Evolutionary conservation across 1,284 basidiomycete species (phyloP).

Genomic region (Trametes hirsuta): DNA sequence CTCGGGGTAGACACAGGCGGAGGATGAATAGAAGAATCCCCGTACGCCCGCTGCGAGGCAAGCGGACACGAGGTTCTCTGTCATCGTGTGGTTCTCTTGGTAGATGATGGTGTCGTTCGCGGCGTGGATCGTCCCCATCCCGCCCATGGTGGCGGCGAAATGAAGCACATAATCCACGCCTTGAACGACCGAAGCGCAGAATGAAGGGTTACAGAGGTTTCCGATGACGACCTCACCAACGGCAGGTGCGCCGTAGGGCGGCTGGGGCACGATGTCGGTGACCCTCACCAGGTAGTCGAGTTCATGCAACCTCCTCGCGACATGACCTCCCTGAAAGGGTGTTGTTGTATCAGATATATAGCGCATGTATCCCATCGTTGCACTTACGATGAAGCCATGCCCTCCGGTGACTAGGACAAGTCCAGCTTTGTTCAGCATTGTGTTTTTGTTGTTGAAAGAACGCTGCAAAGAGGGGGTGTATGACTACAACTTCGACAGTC

Average conservation of each 20-base stretch:
- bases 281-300: constrained; percentile 44
- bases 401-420: constrained; percentile 56
- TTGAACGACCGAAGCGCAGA: constrained; percentile 42
- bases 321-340: constrained; percentile 50
- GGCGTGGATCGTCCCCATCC: constrained; percentile 61
- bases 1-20: constrained; percentile 60
- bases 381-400: constrained; percentile 58
- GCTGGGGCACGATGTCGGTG: constrained; percentile 41
- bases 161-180: constrained; percentile 52
- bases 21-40: constrained; percentile 58
- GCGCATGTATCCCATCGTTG: not conserved
- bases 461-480: not conserved
- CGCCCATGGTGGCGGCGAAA: constrained; percentile 63
- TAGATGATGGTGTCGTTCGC: constrained; percentile 55
- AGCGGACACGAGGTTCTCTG: constrained; percentile 48
- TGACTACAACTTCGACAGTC: not conserved
- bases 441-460: not conserved
- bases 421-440: constrained; percentile 10
- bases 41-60: constrained; percentile 42
- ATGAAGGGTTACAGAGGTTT: constrained; percentile 47
- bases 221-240: constrained; percentile 46
- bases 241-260: constrained; percentile 32
- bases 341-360: not conserved
- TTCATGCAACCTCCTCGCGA: constrained; percentile 43
- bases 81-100: constrained; percentile 52